phyloP scores from a whole-genome alignment of 2,329 filamentous ascomycete genomes.

The Aspergillus unguis region DNA sequence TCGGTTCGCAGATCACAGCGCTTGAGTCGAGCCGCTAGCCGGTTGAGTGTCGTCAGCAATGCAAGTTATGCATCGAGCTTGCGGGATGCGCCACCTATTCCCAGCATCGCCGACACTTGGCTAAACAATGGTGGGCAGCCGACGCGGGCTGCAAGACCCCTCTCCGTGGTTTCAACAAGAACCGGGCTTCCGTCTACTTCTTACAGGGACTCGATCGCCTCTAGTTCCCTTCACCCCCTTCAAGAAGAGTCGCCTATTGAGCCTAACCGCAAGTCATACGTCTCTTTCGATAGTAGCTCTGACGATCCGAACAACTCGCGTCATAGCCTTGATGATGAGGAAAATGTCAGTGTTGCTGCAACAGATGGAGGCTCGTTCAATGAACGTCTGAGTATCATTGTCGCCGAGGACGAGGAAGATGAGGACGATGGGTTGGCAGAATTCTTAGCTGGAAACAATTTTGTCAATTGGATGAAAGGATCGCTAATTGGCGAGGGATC shows the following conservation, averaged over 20 bases:
- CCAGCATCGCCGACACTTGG: conserved; percentile 93
- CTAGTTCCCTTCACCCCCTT: conserved; percentile 81
- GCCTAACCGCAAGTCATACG: conserved; percentile 89
- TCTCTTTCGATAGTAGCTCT: conserved; percentile 62
- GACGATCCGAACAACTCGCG: conserved; percentile 75
- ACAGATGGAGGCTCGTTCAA: conserved; percentile 70
- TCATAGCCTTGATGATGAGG: conserved; percentile 80
- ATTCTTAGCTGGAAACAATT: conserved; percentile 88
- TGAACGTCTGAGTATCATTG: conserved; percentile 76
- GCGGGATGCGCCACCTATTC: conserved; percentile 89
- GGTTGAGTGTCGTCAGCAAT: conserved; percentile 89
- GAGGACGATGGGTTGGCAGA: conserved; percentile 83
- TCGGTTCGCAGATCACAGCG: conserved; percentile 87
- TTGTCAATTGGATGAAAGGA: conserved; percentile 99
- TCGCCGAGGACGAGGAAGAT: conserved; percentile 88
- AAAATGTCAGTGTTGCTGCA: conserved; percentile 62
- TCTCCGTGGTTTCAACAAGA: conserved; percentile 54
- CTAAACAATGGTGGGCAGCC: conserved; percentile 59
- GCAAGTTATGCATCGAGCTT: conserved; percentile 89
- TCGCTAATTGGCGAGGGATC: conserved; percentile 95
- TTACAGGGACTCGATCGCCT: conserved; percentile 84
- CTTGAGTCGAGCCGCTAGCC: conserved; percentile 86
- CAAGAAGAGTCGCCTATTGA: conserved; percentile 87
- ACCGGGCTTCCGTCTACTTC: conserved; percentile 58
- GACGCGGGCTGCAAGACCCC: conserved; percentile 51